Percentiles rank a stretch among this genome's conserved stretches.
Evolutionary conservation across 1,284 basidiomycete genomes (phyloP).

Genomic region (Cutaneotrichosporon cyanovorans): DNA sequence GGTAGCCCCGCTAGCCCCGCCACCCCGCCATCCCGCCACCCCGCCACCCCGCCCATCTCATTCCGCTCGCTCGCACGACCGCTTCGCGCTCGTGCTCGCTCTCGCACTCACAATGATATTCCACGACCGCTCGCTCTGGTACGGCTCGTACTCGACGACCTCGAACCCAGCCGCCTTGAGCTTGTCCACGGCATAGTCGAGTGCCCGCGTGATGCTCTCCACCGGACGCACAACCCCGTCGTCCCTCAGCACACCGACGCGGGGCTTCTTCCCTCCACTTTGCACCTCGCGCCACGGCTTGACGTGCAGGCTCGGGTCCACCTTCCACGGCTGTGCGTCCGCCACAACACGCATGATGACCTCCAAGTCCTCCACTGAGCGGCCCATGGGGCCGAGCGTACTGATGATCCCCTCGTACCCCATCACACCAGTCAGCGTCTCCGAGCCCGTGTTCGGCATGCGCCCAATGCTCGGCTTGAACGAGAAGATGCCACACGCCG

Average conservation of each 20-base stretch:
- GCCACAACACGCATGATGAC: conserved; percentile 51
- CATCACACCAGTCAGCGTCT: conserved; percentile 12
- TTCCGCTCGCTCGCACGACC: too few species aligned
- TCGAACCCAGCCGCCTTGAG: conserved; percentile 26
- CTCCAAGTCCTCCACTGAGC: conserved; percentile 54
- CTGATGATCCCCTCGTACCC: conserved; percentile 34
- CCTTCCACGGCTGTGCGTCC: conserved; percentile 55
- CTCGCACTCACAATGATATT: conserved; percentile 25
- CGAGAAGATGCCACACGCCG: conserved; percentile 39
- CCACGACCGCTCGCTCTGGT: conserved; percentile 22
- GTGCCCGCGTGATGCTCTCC: conserved; percentile 40
- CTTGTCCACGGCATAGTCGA: conserved; percentile 29
- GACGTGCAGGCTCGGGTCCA: conserved; percentile 50
- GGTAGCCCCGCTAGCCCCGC: too few species aligned
- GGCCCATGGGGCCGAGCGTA: conserved; percentile 55
- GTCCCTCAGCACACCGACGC: conserved; percentile 42
- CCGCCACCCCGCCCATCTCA: too few species aligned
- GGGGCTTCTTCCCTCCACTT: conserved; percentile 53
- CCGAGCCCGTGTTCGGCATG: conserved; percentile 35
- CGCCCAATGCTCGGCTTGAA: conserved; percentile 38
- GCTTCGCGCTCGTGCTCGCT: too few species aligned
- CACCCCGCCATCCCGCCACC: too few species aligned
- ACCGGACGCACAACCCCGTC: conserved; percentile 56
- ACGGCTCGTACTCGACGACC: conserved; percentile 28
- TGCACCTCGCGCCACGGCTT: conserved; percentile 50